Conservation (phyloP, 23 red algal species). For the Gracilaria caudata region DNA sequence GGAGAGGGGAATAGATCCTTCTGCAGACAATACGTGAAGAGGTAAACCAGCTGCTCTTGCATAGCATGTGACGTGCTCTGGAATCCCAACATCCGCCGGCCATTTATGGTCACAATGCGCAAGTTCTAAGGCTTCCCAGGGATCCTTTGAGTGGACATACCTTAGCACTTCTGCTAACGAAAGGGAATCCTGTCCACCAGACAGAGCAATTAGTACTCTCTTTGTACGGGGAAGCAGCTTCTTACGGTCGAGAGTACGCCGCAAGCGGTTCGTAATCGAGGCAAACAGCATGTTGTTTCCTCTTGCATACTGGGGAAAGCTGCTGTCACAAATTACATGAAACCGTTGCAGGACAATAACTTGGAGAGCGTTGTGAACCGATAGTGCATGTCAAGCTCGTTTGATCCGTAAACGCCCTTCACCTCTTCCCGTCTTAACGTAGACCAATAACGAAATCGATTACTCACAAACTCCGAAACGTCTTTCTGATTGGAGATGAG, state of each 20-base stretch:
- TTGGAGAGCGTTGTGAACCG: background rate
- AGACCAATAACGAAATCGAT: background rate
- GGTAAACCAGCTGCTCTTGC: slow-evolving; percentile 26
- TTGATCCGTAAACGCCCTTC: background rate
- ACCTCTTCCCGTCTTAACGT: background rate
- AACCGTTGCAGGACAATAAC: background rate
- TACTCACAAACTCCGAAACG: background rate
- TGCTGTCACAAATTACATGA: background rate
- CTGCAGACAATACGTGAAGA: slow-evolving; percentile 41
- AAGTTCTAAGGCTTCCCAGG: slow-evolving; percentile 48
- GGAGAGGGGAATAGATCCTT: slow-evolving; percentile 20
- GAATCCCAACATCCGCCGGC: slow-evolving; percentile 64
- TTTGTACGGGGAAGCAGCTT: slow-evolving; percentile 39
- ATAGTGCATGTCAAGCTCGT: background rate
- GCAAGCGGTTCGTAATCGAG: slow-evolving; percentile 35
- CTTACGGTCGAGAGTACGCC: slow-evolving; percentile 22
- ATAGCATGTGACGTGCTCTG: slow-evolving; percentile 54
- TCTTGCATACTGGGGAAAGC: background rate
- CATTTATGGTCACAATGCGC: slow-evolving; percentile 73
- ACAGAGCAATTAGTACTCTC: slow-evolving; percentile 57
- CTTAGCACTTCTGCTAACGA: slow-evolving; percentile 49
- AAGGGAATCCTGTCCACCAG: slow-evolving; percentile 74
- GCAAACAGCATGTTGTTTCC: slow-evolving; percentile 11
- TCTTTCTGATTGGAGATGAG: background rate
- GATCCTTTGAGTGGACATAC: slow-evolving; percentile 13